Percentiles rank a stretch among this genome's conserved stretches.
These are phyloP conservation scores for Teunomyces barrocoloradensis DNA, from an alignment of 805 yeast genomes.

Conservation along the genomic window DNA sequence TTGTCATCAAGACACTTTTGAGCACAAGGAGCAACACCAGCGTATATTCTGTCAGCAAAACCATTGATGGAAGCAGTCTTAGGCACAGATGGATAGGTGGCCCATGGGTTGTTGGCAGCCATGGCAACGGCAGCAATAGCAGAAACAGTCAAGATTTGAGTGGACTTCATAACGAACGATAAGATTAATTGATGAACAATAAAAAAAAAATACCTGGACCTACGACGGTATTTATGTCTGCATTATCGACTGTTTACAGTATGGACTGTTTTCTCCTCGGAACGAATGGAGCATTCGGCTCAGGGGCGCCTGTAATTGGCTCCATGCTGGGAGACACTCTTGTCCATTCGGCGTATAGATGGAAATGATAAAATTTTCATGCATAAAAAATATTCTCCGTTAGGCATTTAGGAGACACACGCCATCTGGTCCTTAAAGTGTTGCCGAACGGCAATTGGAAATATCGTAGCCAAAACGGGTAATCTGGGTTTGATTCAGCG, in stretches of 20 bases:
- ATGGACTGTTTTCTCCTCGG: neutral
- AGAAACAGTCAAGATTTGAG: constrained; percentile 5
- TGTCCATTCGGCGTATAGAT: neutral
- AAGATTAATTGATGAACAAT: no score
- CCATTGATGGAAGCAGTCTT: constrained; percentile 48
- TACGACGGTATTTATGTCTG: neutral
- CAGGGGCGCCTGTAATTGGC: neutral
- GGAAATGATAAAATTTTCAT: constrained; percentile 2
- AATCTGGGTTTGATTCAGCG: neutral
- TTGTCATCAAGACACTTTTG: constrained; percentile 32
- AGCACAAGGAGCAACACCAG: constrained; percentile 42
- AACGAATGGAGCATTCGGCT: neutral
- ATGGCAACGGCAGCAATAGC: constrained; percentile 11
- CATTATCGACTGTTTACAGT: neutral
- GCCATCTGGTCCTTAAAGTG: neutral
- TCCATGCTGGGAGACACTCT: no score
- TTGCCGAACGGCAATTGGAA: neutral
- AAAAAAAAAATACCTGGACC: neutral
- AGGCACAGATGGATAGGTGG: constrained; percentile 46
- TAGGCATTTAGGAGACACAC: neutral
- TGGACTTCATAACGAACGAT: neutral
- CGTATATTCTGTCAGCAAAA: constrained; percentile 45
- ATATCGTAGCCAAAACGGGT: neutral
- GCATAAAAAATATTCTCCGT: neutral
- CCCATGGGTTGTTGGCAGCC: constrained; percentile 32